phyloP scores from a whole-genome alignment of 176 grass and related monocot genomes.

The Cenchrus purpureus region DNA sequence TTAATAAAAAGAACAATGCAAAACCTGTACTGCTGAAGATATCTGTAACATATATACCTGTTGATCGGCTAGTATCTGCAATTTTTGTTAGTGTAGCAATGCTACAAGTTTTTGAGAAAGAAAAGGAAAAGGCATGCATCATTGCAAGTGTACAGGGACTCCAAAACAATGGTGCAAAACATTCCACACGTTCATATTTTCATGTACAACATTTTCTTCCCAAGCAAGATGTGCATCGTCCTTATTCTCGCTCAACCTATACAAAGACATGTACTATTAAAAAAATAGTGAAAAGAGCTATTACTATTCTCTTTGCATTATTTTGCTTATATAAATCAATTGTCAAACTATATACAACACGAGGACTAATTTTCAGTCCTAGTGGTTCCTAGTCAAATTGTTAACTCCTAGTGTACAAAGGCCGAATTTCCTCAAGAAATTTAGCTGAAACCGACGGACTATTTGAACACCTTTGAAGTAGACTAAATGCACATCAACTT shows the following conservation, averaged over 20 bases:
- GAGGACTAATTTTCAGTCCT: slow-evolving; percentile 42
- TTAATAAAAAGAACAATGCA: background rate
- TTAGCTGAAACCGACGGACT: background rate
- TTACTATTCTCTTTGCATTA: slow-evolving; percentile 28
- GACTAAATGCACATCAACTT: background rate
- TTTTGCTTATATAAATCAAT: slow-evolving; percentile 16
- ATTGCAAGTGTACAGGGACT: background rate
- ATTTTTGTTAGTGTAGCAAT: background rate
- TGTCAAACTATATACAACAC: slow-evolving; percentile 47
- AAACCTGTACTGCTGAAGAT: background rate
- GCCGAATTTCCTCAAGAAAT: background rate
- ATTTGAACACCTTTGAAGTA: background rate
- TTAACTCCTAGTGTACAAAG: slow-evolving; percentile 38
- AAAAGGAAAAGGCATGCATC: background rate
- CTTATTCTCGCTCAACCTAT: slow-evolving; percentile 30
- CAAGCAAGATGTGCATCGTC: background rate
- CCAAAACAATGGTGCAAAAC: background rate
- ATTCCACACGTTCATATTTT: slow-evolving; percentile 1
- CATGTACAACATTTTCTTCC: slow-evolving; percentile 28
- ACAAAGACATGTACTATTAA: background rate
- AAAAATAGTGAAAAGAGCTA: background rate
- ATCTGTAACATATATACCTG: background rate
- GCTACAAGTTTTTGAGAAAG: background rate
- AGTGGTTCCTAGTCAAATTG: slow-evolving; percentile 35
- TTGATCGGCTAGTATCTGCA: background rate